These are phyloP conservation scores for Phellopilus nigrolimitatus DNA, from an alignment of 1,284 basidiomycete genomes.

Conservation along the genomic window DNA sequence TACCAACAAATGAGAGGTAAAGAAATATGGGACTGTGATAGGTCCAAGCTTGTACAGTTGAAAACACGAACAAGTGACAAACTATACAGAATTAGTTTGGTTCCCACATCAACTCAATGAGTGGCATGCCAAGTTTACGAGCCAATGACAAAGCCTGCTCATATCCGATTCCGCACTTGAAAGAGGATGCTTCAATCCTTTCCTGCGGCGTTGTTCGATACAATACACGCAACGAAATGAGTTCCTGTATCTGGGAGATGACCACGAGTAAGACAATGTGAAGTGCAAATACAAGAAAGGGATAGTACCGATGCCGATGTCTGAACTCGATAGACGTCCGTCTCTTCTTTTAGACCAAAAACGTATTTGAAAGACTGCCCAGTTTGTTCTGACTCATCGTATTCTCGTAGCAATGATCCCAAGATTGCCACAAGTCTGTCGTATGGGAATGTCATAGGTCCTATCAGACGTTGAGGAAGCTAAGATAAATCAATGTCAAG, in stretches of 20 bases:
- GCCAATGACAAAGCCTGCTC: constrained; percentile 59
- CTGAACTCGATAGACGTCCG: constrained; percentile 59
- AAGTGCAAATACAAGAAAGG: constrained; percentile 2
- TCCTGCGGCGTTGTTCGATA: constrained; percentile 64
- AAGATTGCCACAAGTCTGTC: constrained; percentile 84
- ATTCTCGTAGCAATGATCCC: constrained; percentile 78
- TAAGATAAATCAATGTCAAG: constrained; percentile 27
- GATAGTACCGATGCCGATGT: constrained; percentile 50
- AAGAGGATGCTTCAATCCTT: constrained; percentile 63
- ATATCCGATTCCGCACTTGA: constrained; percentile 73
- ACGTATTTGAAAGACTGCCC: constrained; percentile 39
- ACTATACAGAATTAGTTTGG: constrained; percentile 14
- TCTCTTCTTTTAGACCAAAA: constrained; percentile 62
- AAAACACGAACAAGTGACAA: too few relatives aligned
- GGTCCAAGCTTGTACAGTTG: too few relatives aligned
- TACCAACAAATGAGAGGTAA: constrained; percentile 9
- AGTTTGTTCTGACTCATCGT: constrained; percentile 55
- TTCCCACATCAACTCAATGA: constrained; percentile 77
- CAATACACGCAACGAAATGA: constrained; percentile 64
- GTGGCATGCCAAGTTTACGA: constrained; percentile 54
- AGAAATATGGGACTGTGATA: too few relatives aligned
- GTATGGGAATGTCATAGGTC: constrained; percentile 77
- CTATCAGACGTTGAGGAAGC: constrained; percentile 76
- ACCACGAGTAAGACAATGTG: constrained; percentile 8
- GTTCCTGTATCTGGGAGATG: constrained; percentile 57